These are phyloP conservation scores for Tinospora cordifolia DNA, from an alignment of 164 flowering plant genomes.

Conservation along the genomic window DNA sequence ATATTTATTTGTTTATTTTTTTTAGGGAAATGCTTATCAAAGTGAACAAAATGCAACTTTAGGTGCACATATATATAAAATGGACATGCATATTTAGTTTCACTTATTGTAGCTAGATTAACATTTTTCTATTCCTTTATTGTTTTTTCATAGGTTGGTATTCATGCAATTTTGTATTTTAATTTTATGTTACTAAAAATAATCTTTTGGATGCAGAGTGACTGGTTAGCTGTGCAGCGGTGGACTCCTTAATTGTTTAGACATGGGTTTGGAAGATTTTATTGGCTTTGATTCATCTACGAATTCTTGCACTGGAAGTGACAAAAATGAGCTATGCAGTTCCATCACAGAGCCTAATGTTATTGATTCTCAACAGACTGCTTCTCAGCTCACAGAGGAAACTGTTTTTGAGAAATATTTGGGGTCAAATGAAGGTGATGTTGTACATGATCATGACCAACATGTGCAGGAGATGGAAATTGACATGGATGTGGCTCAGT, in stretches of 20 bases:
- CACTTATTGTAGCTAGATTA: no score
- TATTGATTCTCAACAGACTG: conserved; percentile 17
- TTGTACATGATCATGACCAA: conserved; percentile 19
- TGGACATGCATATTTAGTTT: no score
- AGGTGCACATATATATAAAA: no score
- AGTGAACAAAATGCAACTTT: no score
- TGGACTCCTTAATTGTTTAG: background rate
- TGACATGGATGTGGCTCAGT: conserved; percentile 23
- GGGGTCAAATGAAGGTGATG: conserved; percentile 10
- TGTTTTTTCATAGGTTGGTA: no score
- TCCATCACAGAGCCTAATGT: conserved; percentile 17
- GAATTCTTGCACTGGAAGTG: conserved; percentile 24
- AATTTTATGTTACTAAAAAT: background rate
- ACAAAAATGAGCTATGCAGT: conserved; percentile 17
- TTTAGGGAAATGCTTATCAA: no score
- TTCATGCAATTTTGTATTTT: background rate
- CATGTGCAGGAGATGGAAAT: conserved; percentile 8
- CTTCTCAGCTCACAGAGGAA: conserved; percentile 19
- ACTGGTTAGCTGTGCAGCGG: conserved; percentile 8
- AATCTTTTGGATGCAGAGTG: background rate
- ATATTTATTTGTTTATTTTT: no score
- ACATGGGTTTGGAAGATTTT: conserved; percentile 46
- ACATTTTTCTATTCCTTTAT: no score
- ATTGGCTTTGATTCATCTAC: conserved; percentile 26
- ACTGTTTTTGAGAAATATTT: conserved; percentile 17